Evolutionary conservation across 805 yeast species (phyloP).

Genomic region (Metschnikowia santaceciliae): DNA sequence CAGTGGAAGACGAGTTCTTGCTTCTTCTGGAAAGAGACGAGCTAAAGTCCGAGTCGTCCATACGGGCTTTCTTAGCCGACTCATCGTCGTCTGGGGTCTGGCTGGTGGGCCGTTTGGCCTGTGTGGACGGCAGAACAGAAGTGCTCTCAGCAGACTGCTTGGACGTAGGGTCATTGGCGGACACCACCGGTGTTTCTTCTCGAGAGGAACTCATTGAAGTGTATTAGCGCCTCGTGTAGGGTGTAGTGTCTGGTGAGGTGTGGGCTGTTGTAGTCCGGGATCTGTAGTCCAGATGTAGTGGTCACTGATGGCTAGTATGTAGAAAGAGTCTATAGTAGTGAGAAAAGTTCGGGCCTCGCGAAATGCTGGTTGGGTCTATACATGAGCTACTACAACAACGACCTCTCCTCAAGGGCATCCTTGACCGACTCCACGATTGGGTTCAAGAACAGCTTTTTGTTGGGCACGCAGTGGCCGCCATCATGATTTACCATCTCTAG

Average conservation of each 20-base stretch:
- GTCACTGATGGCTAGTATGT: not conserved
- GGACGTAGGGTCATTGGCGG: not conserved
- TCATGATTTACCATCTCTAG: constrained; percentile 22
- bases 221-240: no score
- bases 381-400: not conserved
- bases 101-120: not conserved
- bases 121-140: not conserved
- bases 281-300: no score
- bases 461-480: constrained; percentile 38
- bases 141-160: not conserved
- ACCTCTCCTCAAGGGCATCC: constrained; percentile 13
- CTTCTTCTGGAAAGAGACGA: constrained; percentile 15
- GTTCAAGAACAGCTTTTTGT: constrained; percentile 19
- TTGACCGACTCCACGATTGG: constrained; percentile 18
- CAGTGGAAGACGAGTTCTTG: not conserved
- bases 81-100: not conserved
- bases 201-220: not conserved
- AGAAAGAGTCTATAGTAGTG: not conserved
- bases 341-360: not conserved
- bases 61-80: not conserved
- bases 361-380: not conserved
- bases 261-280: no score
- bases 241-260: not conserved
- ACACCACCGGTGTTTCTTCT: not conserved
- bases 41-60: constrained; percentile 12